These are phyloP conservation scores for Onygenales sp. DNA, from an alignment of 2,329 filamentous ascomycete species.

Conservation along the genomic window DNA sequence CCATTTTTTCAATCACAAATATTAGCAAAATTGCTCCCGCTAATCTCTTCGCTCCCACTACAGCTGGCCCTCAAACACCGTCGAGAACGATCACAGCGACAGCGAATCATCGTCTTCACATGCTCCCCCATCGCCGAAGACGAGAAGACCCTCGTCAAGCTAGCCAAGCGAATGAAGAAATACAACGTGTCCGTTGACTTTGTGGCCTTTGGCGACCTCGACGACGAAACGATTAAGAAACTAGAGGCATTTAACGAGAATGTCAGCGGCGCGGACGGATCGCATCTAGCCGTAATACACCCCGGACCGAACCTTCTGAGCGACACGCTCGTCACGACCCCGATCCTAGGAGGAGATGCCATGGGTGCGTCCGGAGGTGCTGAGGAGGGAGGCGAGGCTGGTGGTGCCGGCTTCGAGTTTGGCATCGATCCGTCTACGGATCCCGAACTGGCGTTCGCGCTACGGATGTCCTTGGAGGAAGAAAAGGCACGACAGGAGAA, in stretches of 20 bases:
- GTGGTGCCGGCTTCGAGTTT: constrained; percentile 64
- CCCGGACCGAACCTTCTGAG: constrained; percentile 87
- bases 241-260: constrained; percentile 87
- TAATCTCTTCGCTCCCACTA: neutral
- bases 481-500: constrained; percentile 91
- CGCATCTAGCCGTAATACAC: constrained; percentile 80
- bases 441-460: constrained; percentile 83
- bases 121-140: constrained; percentile 88
- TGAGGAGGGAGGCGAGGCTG: constrained; percentile 45
- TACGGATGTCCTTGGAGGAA: constrained; percentile 97
- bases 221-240: constrained; percentile 81
- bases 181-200: constrained; percentile 90
- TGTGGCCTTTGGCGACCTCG: constrained; percentile 86
- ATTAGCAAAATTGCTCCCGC: neutral
- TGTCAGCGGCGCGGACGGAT: constrained; percentile 85
- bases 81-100: constrained; percentile 92
- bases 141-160: constrained; percentile 75
- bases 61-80: constrained; percentile 95
- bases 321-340: constrained; percentile 80
- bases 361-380: constrained; percentile 41
- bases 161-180: constrained; percentile 99
- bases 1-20: neutral
- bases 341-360: constrained; percentile 79
- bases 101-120: constrained; percentile 93
- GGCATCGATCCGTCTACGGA: constrained; percentile 86